Base-by-base conservation (phyloP, 495 filamentous ascomycete species). In the Friedmanniomyces simplex region DNA sequence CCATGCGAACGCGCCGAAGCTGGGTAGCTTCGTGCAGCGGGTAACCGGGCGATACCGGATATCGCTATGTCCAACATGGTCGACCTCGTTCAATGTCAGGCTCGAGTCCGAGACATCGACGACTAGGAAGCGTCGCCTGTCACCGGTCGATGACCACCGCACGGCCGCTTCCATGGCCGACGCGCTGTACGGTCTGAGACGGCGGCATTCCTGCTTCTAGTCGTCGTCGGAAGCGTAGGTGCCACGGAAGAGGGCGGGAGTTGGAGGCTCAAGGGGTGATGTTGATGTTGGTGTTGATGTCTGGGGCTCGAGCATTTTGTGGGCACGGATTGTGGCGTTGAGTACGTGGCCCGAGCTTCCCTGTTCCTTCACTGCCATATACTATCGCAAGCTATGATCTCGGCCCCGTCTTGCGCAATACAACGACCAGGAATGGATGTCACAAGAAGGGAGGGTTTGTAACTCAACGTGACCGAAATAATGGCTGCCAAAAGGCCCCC, bases 1-100 rank as follows among this genome's bases (percentile, higher is more conserved):
- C 93, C 94, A 97, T 73, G 97, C 93, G 71, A 95, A 96, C 26
- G 91, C 89, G 50, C 84, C 89, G 65, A 95, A 84, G 8, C 80
- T 76, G n/a, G 90, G 90, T 18, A 96, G 79, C 63, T 90, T 88
- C 60, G 82, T 80, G 61, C 89, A 82, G 37, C 85, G 86, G 10
- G 83, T 81, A 1, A 89, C 63, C 48, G 82, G 80, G 55, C 84
- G 74, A 73, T 85, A 88, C 34, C 83, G 76, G 37, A 94, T 46
- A 22, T 59, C 63, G 74, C 75, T 78, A 46, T 75, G 72, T 25
- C 80, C 79, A 61, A 82, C 76, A 1, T 77, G 75, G 2, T 78
- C 82, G 11, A 93, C 80, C 60, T 81, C 80, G 68, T 89, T 93
- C 21, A 95, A 78, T 56, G 85, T 84, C 62, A 96, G 82, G 24